Base-by-base conservation (phyloP, 352 stramenopile species). In the Phytophthora constricta region DNA sequence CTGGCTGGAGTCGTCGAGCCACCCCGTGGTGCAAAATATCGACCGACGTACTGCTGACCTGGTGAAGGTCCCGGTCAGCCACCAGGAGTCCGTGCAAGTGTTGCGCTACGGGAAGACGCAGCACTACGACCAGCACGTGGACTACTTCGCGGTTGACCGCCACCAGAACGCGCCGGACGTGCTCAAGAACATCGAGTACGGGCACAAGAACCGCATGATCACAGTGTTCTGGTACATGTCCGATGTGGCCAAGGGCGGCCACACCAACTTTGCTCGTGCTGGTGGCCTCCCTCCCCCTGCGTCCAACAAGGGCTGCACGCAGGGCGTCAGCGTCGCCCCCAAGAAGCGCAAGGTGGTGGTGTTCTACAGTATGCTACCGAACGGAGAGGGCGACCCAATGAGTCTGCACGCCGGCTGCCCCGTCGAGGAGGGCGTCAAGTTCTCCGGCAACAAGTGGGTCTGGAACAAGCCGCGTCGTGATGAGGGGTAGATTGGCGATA, bases 151-250 rank as follows among this genome's bases (percentile, higher is more conserved):
- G 0, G 43, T 33, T 0, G 66, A 91, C 5, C 61, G 47, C 31
- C 70, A 91, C 52, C 66, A 62, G 10, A 89, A 88, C 48, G 71
- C 68, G 13, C 69, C 65, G 1, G 45, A 65, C 5, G 37, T 91
- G 31, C 66, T 93, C 5, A 28, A 82, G 25, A 76, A 28, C 19
- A 87, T 91, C 41, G 72, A 94, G 14, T 64, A 91, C 39, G 81
- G 83, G n/a, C 74, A 80, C 70, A 90, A 91, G 71, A 93, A 93
- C 68, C 85, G 83, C 62, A 92, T 92, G 84, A 91, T 92, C 66
- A 94, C 84, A 0, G 86, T 94, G 17, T 92, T 94, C 57, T 92
- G 83, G 84, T 94, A 92, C 80, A 92, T 94, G 86, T 94, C 84
- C 33, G 84, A 93, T 42, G 84, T 95, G 16, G 76, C 73, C 19